Conservation (phyloP, 306 rosid species). For the Alnus rubra region DNA sequence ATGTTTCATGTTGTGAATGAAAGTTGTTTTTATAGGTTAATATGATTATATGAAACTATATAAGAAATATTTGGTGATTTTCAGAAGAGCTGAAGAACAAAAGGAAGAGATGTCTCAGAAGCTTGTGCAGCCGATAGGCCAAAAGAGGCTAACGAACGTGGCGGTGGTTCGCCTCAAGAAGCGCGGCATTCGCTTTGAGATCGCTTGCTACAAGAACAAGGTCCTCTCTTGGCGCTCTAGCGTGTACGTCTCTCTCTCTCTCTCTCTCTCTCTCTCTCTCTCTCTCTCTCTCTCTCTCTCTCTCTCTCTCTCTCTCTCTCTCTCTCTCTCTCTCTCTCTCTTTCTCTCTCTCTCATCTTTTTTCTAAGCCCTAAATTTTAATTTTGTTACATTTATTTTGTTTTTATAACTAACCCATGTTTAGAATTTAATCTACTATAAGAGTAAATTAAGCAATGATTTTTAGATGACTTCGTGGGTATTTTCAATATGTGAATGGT, state of each 20-base stretch:
- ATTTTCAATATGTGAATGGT: background rate
- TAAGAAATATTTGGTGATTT: no score
- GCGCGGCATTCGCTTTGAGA: constrained; percentile 82
- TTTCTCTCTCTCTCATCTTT: no score
- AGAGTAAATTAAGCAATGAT: background rate
- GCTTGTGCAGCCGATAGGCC: constrained; percentile 87
- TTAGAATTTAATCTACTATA: background rate
- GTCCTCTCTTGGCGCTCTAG: constrained; percentile 97
- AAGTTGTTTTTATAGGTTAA: no score
- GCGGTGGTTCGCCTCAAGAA: constrained; percentile 92
- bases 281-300: background rate
- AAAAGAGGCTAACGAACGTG: constrained; percentile 91
- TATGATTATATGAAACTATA: no score
- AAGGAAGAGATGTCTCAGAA: constrained; percentile 49
- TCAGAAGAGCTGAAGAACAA: background rate
- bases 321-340: background rate
- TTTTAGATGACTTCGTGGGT: no score
- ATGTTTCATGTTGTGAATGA: no score
- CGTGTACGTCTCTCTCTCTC: constrained; percentile 54
- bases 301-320: background rate
- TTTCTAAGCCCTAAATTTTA: constrained; percentile 5
- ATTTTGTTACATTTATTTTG: no score
- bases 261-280: background rate
- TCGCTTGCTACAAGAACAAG: constrained; percentile 91
- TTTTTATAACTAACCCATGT: background rate